Evolutionary conservation across 2,329 filamentous ascomycete species (phyloP).

Genomic region (Fusarium chuoi): DNA sequence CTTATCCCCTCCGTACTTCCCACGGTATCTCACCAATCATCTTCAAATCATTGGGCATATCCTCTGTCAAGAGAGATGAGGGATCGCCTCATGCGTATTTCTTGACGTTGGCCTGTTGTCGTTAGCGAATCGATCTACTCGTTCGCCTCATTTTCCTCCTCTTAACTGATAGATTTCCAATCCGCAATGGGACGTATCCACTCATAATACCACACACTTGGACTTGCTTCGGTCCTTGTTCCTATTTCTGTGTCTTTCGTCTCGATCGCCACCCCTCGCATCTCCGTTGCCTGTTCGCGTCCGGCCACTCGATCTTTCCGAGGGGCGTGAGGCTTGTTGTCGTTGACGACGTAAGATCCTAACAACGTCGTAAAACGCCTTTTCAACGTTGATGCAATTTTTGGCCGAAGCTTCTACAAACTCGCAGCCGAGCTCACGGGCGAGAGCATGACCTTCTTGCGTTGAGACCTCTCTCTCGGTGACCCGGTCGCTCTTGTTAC

Average conservation of each 20-base stretch:
- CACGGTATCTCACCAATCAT: constrained; percentile 39
- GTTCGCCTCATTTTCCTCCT: constrained; percentile 32
- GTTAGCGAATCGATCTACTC: constrained; percentile 23
- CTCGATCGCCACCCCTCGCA: constrained; percentile 47
- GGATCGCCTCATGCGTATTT: constrained; percentile 37
- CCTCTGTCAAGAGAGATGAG: constrained; percentile 36
- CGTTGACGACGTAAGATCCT: constrained; percentile 87
- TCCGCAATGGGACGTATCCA: constrained; percentile 2
- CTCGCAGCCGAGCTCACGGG: constrained; percentile 91
- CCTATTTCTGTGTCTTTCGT: constrained; percentile 49
- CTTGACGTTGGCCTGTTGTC: constrained; percentile 30
- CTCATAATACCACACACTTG: constrained; percentile 56
- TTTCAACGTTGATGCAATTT: constrained; percentile 98
- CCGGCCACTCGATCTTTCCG: constrained; percentile 49
- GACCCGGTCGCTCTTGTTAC: constrained; percentile 97
- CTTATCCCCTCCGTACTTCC: constrained; percentile 33
- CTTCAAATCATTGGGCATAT: constrained; percentile 37
- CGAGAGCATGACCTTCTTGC: constrained; percentile 92
- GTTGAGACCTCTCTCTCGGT: constrained; percentile 97
- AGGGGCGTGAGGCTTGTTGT: constrained; percentile 62
- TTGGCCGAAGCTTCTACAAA: constrained; percentile 98
- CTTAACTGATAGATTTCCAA: constrained; percentile 12
- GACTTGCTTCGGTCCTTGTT: constrained; percentile 50
- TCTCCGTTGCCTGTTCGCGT: constrained; percentile 54
- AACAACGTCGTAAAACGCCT: constrained; percentile 98